These are phyloP conservation scores for Ceratobasidium sp. DNA, from an alignment of 1,284 basidiomycete species.

Conservation along the genomic window DNA sequence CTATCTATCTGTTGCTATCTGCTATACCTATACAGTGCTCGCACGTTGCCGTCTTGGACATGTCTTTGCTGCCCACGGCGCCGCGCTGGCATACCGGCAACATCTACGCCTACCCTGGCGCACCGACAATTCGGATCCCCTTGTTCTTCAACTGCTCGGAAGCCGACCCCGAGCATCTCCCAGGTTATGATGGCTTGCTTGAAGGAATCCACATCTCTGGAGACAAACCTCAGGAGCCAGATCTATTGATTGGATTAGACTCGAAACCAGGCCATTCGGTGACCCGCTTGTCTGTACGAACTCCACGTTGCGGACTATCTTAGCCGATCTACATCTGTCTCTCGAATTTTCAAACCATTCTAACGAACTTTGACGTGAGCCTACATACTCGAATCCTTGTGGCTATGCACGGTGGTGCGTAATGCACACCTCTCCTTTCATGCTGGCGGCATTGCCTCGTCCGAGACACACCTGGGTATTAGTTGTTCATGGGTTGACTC, in stretches of 20 bases:
- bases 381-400: conserved; percentile 67
- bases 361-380: conserved; percentile 46
- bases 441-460: conserved; percentile 70
- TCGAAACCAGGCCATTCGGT: conserved; percentile 86
- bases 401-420: conserved; percentile 86
- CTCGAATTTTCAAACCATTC: conserved; percentile 66
- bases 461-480: conserved; percentile 76
- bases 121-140: conserved; percentile 62
- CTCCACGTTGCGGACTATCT: conserved; percentile 38
- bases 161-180: background rate
- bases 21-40: conserved; percentile 66
- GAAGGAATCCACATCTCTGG: background rate
- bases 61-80: conserved; percentile 52
- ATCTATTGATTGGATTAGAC: conserved; percentile 73
- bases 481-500: conserved; percentile 78
- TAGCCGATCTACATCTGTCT: conserved; percentile 52
- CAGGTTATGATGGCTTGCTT: background rate
- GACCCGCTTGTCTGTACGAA: conserved; percentile 66
- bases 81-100: conserved; percentile 81
- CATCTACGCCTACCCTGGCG: conserved; percentile 72
- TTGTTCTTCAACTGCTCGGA: conserved; percentile 58
- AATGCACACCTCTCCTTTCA: conserved; percentile 67
- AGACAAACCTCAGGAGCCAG: conserved; percentile 56
- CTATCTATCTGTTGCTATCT: conserved; percentile 63
- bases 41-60: conserved; percentile 73